Evolutionary conservation across 331 rosid genomes (phyloP).

Genomic region (Quercus tomentella): DNA sequence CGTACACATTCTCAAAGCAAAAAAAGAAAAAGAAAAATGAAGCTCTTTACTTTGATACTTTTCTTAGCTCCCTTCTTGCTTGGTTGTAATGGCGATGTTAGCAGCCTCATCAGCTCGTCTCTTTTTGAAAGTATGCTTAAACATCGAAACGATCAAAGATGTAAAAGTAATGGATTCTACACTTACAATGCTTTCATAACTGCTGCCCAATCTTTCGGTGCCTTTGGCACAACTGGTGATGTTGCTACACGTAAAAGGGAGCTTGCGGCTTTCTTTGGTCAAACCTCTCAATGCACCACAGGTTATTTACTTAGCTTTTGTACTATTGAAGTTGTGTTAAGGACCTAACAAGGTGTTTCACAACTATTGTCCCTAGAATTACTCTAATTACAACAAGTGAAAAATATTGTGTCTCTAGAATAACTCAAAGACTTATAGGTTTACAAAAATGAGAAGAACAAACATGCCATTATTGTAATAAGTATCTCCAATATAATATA

Average conservation of each 20-base stretch:
- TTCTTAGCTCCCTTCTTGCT: no score
- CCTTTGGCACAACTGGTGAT: constrained; percentile 66
- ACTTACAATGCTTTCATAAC: constrained; percentile 46
- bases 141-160: neutral
- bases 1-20: no score
- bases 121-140: constrained; percentile 45
- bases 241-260: constrained; percentile 28
- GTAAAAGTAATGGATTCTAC: constrained; percentile 43
- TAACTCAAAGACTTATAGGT: no score
- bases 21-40: no score
- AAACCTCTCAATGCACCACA: constrained; percentile 74
- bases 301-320: constrained; percentile 10
- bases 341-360: neutral
- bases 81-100: constrained; percentile 12
- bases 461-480: no score
- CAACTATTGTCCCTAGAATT: no score
- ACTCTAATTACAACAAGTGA: no score
- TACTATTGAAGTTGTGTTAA: neutral
- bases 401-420: no score
- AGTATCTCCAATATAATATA: neutral
- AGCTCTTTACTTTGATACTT: no score
- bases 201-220: constrained; percentile 49
- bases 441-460: no score
- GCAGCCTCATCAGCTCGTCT: constrained; percentile 20
- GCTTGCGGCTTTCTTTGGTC: constrained; percentile 58